Percentiles rank a stretch among this genome's conserved stretches.
Evolutionary conservation across 2,329 filamentous ascomycete genomes (phyloP).

Genomic region (Cladophialophora carrionii): DNA sequence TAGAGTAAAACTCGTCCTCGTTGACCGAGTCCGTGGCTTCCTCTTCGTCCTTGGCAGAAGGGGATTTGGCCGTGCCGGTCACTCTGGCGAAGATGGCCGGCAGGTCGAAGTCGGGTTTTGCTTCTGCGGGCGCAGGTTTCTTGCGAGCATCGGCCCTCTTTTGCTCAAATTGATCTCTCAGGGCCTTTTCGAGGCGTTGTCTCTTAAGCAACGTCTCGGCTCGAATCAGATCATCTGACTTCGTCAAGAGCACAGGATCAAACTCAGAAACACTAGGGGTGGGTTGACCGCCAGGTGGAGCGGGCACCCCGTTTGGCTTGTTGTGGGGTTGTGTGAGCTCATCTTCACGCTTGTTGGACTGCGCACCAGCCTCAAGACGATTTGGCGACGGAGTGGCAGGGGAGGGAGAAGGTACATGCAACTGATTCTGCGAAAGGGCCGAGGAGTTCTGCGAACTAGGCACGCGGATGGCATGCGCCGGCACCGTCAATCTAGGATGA

Average conservation of each 20-base stretch:
- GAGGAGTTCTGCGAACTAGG: slow-evolving; percentile 43
- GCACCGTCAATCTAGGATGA: slow-evolving; percentile 61
- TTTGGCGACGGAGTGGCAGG: slow-evolving; percentile 36
- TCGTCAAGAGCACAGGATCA: slow-evolving; percentile 81
- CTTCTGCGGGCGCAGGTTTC: slow-evolving; percentile 56
- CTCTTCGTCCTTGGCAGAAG: slow-evolving; percentile 58
- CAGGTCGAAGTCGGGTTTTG: slow-evolving; percentile 68
- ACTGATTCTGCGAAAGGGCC: slow-evolving; percentile 40
- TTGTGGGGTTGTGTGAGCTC: slow-evolving; percentile 20
- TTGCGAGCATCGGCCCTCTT: slow-evolving; percentile 55
- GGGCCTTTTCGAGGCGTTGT: slow-evolving; percentile 73
- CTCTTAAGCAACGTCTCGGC: slow-evolving; percentile 80
- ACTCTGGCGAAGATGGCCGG: slow-evolving; percentile 73
- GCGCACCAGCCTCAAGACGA: slow-evolving; percentile 35
- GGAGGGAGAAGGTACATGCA: slow-evolving; percentile 32
- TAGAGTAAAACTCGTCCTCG: slow-evolving; percentile 95
- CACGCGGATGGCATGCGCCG: slow-evolving; percentile 56
- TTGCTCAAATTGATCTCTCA: slow-evolving; percentile 78
- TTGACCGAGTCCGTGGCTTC: slow-evolving; percentile 70
- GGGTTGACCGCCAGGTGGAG: slow-evolving; percentile 44
- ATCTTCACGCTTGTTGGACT: slow-evolving; percentile 30
- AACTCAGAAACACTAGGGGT: slow-evolving; percentile 65
- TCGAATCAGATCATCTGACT: slow-evolving; percentile 80
- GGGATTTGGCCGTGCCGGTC: slow-evolving; percentile 70
- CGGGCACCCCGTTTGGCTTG: slow-evolving; percentile 28